Base-by-base conservation (phyloP, 73 alveolate species). In the Stentor coeruleus region DNA sequence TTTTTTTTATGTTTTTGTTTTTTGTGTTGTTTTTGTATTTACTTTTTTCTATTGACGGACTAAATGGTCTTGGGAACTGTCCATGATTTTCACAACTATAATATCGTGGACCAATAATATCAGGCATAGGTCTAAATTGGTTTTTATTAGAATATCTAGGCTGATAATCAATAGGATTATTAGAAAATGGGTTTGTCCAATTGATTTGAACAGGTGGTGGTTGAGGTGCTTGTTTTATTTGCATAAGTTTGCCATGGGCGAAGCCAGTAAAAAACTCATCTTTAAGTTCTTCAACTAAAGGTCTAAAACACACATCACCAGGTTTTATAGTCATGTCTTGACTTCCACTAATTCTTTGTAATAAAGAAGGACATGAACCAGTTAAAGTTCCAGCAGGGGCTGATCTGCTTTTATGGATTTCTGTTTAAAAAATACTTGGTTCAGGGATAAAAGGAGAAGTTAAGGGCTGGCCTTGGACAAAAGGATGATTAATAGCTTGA, bases 401-500 rank as follows among this genome's bases (percentile, higher is more conserved):
- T 57, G 35, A 31, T 20, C 28, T 20, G 35, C 28, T 31, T 57
- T 31, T 57, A 57, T 57, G 73, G 28, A 57, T 57, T 31, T 57
- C 73, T 57, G 28, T 57, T 0, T 57, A 57, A 0, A 57, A 57
- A 0, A 20, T 57, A 57, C 73, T 57, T 57, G 73, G 28, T 2
- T n/a, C 35, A 0, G 73, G 73, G 35, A 57, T 57, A 57, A 57
- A 57, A 2, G 35, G 15, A n/a, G 15, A n/a, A 57, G 35, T n/a
- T n/a, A n/a, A 57, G 73, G 15, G 15, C 73, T 31, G 35, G 28
- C 73, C 73, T 2, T 31, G 15, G 37, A 88, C 81, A 74, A 88
- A 88, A 3, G 94, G 94, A 73, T 88, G 94, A 41, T 55, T 82
- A 74, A 74, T 88, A 0, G 90, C 88, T 85, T 74, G 58, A 20